phyloP scores from a whole-genome alignment of 306 rosid species.

The Astragalus glycyphyllos region DNA sequence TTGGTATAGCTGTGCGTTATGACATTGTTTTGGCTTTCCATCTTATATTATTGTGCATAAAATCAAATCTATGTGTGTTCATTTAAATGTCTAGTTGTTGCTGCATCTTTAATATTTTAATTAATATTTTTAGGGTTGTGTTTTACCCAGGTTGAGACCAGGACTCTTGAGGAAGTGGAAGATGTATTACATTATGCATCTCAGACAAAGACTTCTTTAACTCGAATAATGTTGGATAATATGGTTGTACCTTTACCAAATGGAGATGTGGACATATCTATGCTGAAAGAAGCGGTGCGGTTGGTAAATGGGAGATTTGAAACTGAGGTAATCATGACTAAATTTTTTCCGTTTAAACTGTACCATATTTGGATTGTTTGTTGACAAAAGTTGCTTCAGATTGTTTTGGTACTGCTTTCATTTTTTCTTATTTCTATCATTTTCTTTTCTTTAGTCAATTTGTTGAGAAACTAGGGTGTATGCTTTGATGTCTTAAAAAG shows the following conservation, averaged over 20 bases:
- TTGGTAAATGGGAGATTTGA: slow-evolving; percentile 77
- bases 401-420: slow-evolving; percentile 23
- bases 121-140: slow-evolving; percentile 10
- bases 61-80: slow-evolving; percentile 13
- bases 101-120: slow-evolving; percentile 7
- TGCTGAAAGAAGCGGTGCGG: slow-evolving; percentile 84
- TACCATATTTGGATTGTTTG: slow-evolving; percentile 8
- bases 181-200: slow-evolving; percentile 73
- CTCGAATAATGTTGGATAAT: slow-evolving; percentile 93
- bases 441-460: not conserved
- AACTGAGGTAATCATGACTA: slow-evolving; percentile 69
- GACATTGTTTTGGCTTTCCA: slow-evolving; percentile 23
- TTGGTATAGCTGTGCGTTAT: slow-evolving; percentile 2
- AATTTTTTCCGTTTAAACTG: slow-evolving; percentile 28
- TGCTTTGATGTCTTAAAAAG: not conserved
- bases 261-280: slow-evolving; percentile 77
- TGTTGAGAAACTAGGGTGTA: slow-evolving; percentile 30
- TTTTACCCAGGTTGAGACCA: slow-evolving; percentile 81
- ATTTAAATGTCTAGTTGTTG: slow-evolving; percentile 25
- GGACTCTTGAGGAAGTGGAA: slow-evolving; percentile 83
- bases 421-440: not conserved
- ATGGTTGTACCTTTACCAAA: slow-evolving; percentile 85
- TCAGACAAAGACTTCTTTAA: slow-evolving; percentile 76
- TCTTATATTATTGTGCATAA: slow-evolving; percentile 20
- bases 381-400: slow-evolving; percentile 10